Conservation (phyloP, 1,284 basidiomycete species). For the Coniferiporia sulphurascens region DNA sequence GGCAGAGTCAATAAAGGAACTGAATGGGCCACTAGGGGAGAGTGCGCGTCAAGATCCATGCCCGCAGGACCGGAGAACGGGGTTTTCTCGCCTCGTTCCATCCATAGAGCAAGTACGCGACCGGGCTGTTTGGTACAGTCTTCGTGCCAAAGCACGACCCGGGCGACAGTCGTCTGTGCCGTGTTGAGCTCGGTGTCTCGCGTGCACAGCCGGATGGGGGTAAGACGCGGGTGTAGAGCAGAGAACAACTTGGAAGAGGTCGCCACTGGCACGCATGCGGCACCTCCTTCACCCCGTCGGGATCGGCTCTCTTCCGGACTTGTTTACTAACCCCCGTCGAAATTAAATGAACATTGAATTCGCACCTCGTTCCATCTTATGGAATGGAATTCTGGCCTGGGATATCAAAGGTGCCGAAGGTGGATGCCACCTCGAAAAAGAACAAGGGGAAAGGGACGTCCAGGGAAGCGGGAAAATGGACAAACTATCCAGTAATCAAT, state of each 20-base stretch:
- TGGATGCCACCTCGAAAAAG: constrained; percentile 4
- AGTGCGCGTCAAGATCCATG: constrained; percentile 14
- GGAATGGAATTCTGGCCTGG: constrained; percentile 24
- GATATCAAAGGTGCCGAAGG: constrained; percentile 11
- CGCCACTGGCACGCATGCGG: not conserved
- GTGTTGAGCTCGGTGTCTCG: constrained; percentile 2
- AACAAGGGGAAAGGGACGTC: constrained; percentile 15
- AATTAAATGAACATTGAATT: not conserved
- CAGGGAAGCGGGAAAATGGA: constrained; percentile 18
- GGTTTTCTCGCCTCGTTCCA: constrained; percentile 55
- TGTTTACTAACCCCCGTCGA: not conserved
- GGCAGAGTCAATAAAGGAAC: constrained; percentile 55
- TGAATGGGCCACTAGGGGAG: constrained; percentile 41
- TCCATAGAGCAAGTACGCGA: constrained; percentile 58
- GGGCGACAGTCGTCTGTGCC: constrained; percentile 12
- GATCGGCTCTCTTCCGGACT: not conserved
- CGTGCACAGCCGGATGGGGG: not conserved
- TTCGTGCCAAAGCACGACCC: constrained; percentile 20
- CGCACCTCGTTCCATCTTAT: constrained; percentile 9
- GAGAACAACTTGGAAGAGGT: not conserved
- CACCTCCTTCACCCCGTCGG: not conserved
- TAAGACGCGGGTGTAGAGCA: not conserved
- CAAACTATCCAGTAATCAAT: constrained; percentile 49
- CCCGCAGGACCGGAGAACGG: constrained; percentile 16
- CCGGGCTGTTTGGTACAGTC: constrained; percentile 14